Evolutionary conservation across 75 land plant genomes (phyloP).

Genomic region (Pinus tabuliformis): DNA sequence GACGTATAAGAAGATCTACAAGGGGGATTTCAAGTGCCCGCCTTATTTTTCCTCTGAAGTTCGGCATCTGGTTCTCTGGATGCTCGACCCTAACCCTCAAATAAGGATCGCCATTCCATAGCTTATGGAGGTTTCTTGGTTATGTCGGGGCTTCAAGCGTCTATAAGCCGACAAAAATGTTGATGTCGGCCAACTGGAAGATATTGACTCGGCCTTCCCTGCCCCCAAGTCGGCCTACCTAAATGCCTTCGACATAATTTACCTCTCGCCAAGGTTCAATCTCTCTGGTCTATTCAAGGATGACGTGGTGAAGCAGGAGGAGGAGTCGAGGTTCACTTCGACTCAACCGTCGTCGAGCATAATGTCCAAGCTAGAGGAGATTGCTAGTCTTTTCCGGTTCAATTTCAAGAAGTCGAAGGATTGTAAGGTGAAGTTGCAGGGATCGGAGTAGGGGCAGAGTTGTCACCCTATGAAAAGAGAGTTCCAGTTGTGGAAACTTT

Average conservation of each 20-base stretch:
- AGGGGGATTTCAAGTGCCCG: slow-evolving; percentile 49
- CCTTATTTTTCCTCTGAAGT: slow-evolving; percentile 57
- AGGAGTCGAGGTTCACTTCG: slow-evolving; percentile 12
- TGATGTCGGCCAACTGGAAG: background rate
- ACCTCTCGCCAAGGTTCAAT: slow-evolving; percentile 29
- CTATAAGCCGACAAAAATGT: background rate
- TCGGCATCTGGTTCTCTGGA: slow-evolving; percentile 17
- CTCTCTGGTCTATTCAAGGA: slow-evolving; percentile 27
- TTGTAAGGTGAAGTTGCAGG: slow-evolving; percentile 42
- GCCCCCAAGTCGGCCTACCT: background rate
- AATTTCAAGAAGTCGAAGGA: slow-evolving; percentile 36
- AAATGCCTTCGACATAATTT: slow-evolving; percentile 46
- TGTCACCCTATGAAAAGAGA: too few species aligned
- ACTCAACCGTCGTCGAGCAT: slow-evolving; percentile 11
- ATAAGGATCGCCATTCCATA: too few species aligned
- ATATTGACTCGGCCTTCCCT: too few species aligned
- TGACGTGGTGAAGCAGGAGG: slow-evolving; percentile 3
- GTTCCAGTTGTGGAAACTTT: too few species aligned
- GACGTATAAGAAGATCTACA: slow-evolving; percentile 58
- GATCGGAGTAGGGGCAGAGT: slow-evolving; percentile 39
- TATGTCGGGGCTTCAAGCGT: slow-evolving; percentile 35
- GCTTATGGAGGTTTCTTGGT: slow-evolving; percentile 65
- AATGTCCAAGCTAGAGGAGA: slow-evolving; percentile 14
- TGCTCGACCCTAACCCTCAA: too few species aligned
- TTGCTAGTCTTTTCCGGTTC: slow-evolving; percentile 23